phyloP scores from a whole-genome alignment of 2,329 filamentous ascomycete genomes.

The Bisporella sp. region DNA sequence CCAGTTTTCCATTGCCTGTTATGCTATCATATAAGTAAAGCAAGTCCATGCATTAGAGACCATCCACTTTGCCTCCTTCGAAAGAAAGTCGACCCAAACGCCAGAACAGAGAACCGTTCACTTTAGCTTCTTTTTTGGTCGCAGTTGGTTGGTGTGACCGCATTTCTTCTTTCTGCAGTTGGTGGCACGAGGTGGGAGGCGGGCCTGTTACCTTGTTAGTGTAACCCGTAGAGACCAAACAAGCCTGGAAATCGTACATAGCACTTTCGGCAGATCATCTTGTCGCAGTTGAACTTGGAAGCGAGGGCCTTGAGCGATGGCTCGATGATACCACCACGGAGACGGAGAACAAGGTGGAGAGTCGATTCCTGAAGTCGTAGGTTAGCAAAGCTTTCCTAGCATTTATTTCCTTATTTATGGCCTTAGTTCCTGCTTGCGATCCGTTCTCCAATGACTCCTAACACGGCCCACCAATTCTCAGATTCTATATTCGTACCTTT shows the following conservation, averaged over 20 bases:
- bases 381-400: no score
- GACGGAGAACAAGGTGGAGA: slow-evolving; percentile 95
- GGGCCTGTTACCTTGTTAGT: slow-evolving; percentile 42
- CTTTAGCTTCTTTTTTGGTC: slow-evolving; percentile 99
- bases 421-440: no score
- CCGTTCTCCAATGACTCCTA: no score
- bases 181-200: slow-evolving; percentile 95
- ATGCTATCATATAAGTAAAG: not conserved
- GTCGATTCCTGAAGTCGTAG: slow-evolving; percentile 70
- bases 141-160: slow-evolving; percentile 99
- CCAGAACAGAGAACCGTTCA: slow-evolving; percentile 47
- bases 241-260: slow-evolving; percentile 60
- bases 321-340: slow-evolving; percentile 99
- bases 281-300: slow-evolving; percentile 99
- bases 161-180: slow-evolving; percentile 99
- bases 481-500: slow-evolving; percentile 59
- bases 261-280: slow-evolving; percentile 99
- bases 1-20: not conserved
- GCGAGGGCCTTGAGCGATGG: slow-evolving; percentile 97
- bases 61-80: not conserved
- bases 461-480: no score
- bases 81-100: slow-evolving; percentile 17
- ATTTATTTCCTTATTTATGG: no score
- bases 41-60: not conserved
- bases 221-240: not conserved